Evolutionary conservation across 257 asterid species (phyloP).

Genomic region (Solanum tacnaense): DNA sequence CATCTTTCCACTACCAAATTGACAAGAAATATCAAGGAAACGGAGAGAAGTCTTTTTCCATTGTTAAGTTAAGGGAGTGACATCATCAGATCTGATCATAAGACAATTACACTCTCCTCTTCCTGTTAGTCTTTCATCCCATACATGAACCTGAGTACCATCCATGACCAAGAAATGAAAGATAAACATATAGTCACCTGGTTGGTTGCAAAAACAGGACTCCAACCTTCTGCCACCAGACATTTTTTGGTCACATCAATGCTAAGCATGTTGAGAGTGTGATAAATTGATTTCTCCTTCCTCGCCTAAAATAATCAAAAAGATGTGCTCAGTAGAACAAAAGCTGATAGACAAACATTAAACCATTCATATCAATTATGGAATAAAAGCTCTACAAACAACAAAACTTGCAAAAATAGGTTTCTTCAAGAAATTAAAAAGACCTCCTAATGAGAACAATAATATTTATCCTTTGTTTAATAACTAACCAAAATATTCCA

Average conservation of each 20-base stretch:
- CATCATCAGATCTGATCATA: not conserved
- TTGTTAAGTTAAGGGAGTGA: not conserved
- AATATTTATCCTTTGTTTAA: not conserved
- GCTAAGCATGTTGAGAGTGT: conserved; percentile 97
- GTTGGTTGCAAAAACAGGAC: conserved; percentile 87
- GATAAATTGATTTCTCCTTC: conserved; percentile 92
- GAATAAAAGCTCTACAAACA: not conserved
- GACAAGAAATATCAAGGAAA: not conserved
- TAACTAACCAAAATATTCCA: conserved; percentile 83
- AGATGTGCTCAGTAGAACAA: not conserved
- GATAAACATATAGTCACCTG: conserved; percentile 37
- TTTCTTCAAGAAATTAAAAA: not conserved
- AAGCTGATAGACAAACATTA: not conserved
- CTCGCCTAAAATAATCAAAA: conserved; percentile 39
- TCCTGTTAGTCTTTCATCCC: not conserved
- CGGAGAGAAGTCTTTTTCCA: not conserved
- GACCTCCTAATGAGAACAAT: not conserved
- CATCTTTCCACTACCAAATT: not conserved
- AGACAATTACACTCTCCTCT: not conserved
- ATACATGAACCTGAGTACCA: not conserved
- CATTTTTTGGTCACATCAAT: conserved; percentile 94
- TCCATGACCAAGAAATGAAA: not conserved
- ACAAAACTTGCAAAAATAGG: not conserved
- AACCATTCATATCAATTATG: not conserved
- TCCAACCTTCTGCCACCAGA: conserved; percentile 99